Conservation (phyloP, 2,329 filamentous ascomycete species). For the Beauveria bassiana region DNA sequence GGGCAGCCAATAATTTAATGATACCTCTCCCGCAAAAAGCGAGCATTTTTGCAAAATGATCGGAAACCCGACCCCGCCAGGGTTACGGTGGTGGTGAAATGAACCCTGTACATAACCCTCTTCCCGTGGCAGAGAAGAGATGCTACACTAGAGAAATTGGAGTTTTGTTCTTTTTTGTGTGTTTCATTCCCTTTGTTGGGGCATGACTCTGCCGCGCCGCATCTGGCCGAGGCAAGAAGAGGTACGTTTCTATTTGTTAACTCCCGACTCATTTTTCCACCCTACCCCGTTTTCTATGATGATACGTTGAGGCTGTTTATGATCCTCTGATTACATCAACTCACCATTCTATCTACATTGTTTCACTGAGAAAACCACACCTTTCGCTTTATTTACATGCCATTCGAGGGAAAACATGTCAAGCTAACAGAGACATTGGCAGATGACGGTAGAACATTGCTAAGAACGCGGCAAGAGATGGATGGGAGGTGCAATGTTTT, state of each 20-base stretch:
- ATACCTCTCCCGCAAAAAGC: background rate
- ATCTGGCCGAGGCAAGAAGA: background rate
- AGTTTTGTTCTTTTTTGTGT: constrained; percentile 25
- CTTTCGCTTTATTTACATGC: background rate
- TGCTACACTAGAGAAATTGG: constrained; percentile 35
- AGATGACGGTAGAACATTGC: background rate
- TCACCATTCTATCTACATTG: constrained; percentile 25
- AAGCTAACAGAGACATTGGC: background rate
- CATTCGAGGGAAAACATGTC: background rate
- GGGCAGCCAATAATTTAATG: constrained; percentile 27
- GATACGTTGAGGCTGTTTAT: constrained; percentile 42
- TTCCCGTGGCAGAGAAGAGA: constrained; percentile 25
- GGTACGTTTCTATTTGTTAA: constrained; percentile 13
- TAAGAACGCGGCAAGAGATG: background rate
- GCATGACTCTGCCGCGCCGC: background rate
- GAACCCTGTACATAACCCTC: constrained; percentile 29
- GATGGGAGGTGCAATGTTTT: background rate
- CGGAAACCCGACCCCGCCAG: constrained; percentile 9
- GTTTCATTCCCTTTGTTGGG: constrained; percentile 18
- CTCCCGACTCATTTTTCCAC: background rate
- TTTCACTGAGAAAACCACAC: constrained; percentile 10
- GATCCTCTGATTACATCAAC: constrained; percentile 31
- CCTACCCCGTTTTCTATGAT: constrained; percentile 27
- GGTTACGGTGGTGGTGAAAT: constrained; percentile 12
- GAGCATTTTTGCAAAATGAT: background rate